Evolutionary conservation across 768 basidiomycete genomes (phyloP).

Genomic region (Naganishia randhawae): DNA sequence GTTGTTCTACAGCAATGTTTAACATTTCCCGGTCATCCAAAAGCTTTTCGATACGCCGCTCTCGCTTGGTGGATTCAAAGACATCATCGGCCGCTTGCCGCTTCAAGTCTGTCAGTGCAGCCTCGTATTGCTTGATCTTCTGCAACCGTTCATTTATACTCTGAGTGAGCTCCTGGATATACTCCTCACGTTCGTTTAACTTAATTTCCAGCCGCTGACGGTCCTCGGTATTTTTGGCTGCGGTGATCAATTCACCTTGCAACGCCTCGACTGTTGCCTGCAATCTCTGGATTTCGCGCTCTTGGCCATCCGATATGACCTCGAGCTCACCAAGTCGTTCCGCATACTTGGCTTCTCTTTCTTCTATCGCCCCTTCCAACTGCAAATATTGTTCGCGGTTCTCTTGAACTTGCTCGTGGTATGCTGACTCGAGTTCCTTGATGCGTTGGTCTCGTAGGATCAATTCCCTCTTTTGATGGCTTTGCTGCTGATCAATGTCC

Average conservation of each 20-base stretch:
- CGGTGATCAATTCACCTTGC: not conserved
- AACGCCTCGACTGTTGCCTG: not conserved
- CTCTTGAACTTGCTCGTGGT: not conserved
- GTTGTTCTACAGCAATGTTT: constrained; percentile 11
- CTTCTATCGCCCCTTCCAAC: constrained; percentile 17
- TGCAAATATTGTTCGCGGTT: constrained; percentile 10
- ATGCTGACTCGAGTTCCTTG: not conserved
- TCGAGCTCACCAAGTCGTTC: not conserved
- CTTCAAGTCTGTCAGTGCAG: not conserved
- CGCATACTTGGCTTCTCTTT: constrained; percentile 5
- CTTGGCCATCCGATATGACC: not conserved
- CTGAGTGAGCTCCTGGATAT: not conserved
- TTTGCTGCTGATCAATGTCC: not conserved
- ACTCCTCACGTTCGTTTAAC: not conserved
- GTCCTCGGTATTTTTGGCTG: not conserved
- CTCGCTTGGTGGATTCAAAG: constrained; percentile 7
- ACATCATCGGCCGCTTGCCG: constrained; percentile 9
- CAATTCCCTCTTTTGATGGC: not conserved
- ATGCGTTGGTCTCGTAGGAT: constrained; percentile 1
- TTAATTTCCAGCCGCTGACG: not conserved
- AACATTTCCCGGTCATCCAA: constrained; percentile 17
- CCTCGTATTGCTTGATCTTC: not conserved
- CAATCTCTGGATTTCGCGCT: not conserved
- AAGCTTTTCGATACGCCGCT: constrained; percentile 17
- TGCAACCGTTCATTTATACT: not conserved